Percentiles rank a stretch among this genome's conserved stretches.
Evolutionary conservation across 306 rosid species (phyloP).

Genomic region (Vigna hirtella): DNA sequence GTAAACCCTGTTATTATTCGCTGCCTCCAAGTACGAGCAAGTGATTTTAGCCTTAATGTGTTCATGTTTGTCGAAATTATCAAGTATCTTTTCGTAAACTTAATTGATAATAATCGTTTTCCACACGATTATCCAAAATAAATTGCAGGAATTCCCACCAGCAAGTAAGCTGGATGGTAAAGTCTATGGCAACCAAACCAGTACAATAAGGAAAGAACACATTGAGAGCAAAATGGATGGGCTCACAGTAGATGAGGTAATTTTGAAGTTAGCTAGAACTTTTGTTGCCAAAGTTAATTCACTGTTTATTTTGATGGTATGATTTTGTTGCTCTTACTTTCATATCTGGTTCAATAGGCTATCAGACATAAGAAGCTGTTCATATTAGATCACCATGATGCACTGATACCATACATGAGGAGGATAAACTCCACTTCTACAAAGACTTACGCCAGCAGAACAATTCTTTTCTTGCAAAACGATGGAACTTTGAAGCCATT

Average conservation of each 20-base stretch:
- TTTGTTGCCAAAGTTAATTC: background rate
- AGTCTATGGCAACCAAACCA: conserved; percentile 70
- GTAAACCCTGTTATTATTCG: conserved; percentile 69
- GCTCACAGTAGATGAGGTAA: conserved; percentile 66
- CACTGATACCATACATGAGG: conserved; percentile 71
- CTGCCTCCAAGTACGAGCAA: conserved; percentile 64
- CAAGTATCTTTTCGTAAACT: conserved; percentile 10
- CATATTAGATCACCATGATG: conserved; percentile 82
- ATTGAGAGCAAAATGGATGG: conserved; percentile 64
- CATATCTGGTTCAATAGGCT: conserved; percentile 60
- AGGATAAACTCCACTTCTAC: conserved; percentile 67
- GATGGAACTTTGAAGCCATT: conserved; percentile 83
- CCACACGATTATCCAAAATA: conserved; percentile 24
- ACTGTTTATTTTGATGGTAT: background rate
- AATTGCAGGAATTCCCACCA: conserved; percentile 78
- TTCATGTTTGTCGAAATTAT: background rate
- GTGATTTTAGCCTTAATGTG: background rate
- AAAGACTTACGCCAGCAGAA: conserved; percentile 73
- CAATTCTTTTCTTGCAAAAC: conserved; percentile 66
- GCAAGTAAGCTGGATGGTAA: conserved; percentile 64
- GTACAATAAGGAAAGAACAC: conserved; percentile 62
- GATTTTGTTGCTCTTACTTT: background rate
- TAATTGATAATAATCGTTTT: background rate
- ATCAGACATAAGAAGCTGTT: conserved; percentile 56
- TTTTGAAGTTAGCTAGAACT: conserved; percentile 2